phyloP scores from a whole-genome alignment of 768 basidiomycete genomes.

The Nevesoporus exiguus region DNA sequence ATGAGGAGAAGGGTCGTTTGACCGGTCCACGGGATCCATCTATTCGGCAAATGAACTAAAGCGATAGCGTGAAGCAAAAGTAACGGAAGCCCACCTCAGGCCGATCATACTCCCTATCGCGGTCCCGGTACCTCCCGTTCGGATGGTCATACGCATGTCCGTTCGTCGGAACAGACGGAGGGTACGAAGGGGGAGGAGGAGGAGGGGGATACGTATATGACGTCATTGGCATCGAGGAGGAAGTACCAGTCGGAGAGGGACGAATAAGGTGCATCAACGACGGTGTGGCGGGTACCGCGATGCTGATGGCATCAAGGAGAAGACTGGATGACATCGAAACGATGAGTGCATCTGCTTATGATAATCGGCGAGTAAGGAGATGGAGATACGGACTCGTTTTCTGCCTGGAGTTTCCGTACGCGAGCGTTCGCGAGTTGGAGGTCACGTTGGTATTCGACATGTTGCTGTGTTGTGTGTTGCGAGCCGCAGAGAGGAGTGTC shows the following conservation, averaged over 20 bases:
- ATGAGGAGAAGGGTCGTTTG: slow-evolving; percentile 21
- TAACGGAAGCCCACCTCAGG: slow-evolving; percentile 10
- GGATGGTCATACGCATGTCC: slow-evolving; percentile 23
- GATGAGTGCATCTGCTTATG: background rate
- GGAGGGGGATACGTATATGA: slow-evolving; percentile 17
- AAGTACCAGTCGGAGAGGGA: slow-evolving; percentile 25
- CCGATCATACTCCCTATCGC: slow-evolving; percentile 24
- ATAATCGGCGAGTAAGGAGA: background rate
- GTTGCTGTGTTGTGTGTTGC: slow-evolving; percentile 7
- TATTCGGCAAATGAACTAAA: background rate
- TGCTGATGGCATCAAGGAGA: slow-evolving; percentile 34
- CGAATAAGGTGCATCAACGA: slow-evolving; percentile 31
- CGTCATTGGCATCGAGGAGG: slow-evolving; percentile 16
- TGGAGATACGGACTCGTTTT: slow-evolving; percentile 28
- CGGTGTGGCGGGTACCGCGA: slow-evolving; percentile 30
- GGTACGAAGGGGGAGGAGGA: slow-evolving; percentile 6
- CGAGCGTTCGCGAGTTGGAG: slow-evolving; percentile 27
- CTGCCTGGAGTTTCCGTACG: slow-evolving; percentile 29
- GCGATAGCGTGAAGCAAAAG: background rate
- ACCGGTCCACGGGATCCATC: slow-evolving; percentile 15
- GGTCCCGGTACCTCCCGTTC: slow-evolving; percentile 29
- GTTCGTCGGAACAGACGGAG: slow-evolving; percentile 17
- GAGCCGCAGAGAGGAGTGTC: background rate
- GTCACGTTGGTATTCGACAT: slow-evolving; percentile 27
- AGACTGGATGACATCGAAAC: slow-evolving; percentile 15